A percentile compares a stretch with the other conserved stretches of the same genome.
Evolutionary conservation across 805 yeast species (phyloP).

Genomic region (Metschnikowia colocasiae): DNA sequence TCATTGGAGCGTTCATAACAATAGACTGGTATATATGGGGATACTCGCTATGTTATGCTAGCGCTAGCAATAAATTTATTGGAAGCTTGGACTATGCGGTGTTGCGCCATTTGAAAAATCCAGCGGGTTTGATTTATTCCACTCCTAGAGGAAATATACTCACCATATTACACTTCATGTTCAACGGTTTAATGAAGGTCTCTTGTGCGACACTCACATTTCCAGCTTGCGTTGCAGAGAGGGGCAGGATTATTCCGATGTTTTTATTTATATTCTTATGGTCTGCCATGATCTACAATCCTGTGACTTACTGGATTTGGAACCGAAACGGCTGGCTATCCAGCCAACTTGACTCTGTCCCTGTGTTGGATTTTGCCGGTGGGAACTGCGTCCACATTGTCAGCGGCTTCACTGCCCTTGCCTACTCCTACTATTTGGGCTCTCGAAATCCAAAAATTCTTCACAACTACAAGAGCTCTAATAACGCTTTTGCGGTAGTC

Average conservation of each 20-base stretch:
- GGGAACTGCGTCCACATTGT: constrained; percentile 44
- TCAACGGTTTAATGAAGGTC: constrained; percentile 38
- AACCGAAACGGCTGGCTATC: constrained; percentile 42
- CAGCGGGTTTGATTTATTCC: constrained; percentile 18
- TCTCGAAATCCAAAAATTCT: constrained; percentile 39
- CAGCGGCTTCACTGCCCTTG: constrained; percentile 44
- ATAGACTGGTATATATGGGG: constrained; percentile 46
- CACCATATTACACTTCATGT: constrained; percentile 34
- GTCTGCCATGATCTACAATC: constrained; percentile 40
- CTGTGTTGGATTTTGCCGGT: constrained; percentile 45
- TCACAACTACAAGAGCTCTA: constrained; percentile 35
- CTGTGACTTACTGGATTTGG: constrained; percentile 46
- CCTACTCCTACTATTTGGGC: constrained; percentile 41
- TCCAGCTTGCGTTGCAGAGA: constrained; percentile 43
- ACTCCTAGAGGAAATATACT: constrained; percentile 39
- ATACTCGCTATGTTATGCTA: constrained; percentile 38
- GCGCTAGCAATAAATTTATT: constrained; percentile 32
- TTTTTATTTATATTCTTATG: constrained; percentile 36
- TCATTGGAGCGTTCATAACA: constrained; percentile 29
- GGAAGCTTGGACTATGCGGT: constrained; percentile 33
- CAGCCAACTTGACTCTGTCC: constrained; percentile 27
- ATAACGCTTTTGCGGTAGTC: constrained; percentile 29
- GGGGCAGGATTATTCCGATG: constrained; percentile 43
- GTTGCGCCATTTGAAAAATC: constrained; percentile 12
- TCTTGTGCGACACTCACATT: constrained; percentile 40